Evolutionary conservation across 805 yeast genomes (phyloP), one percentile per base, ranked within the genome.

Genomic region (Helenozyma rhizophorensis): DNA sequence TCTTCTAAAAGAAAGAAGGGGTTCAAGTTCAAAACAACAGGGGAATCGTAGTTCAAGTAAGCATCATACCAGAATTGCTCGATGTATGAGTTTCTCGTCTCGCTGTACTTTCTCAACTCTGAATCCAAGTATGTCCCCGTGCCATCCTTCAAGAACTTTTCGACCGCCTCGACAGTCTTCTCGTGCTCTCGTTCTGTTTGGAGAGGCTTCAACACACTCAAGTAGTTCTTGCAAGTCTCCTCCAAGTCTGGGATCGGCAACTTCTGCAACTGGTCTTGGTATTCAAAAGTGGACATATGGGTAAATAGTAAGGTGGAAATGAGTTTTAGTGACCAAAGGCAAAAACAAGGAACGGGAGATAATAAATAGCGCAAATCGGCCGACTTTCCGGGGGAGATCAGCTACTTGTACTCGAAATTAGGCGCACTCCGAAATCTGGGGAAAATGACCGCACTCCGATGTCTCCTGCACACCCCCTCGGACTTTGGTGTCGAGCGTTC

Each of bases 41-140:
- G 88, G 9, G 85, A 80, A 56, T 88, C 96, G 56, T 83, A 85
- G 56, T 80, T 80, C 45, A 88, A 68, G 56, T 88, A 88, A 1
- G 95, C 78, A 54, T 88, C 96, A 58, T 76, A 88, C 96, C 96
- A 88, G 56, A 88, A 88, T 57, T 88, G 95, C 59, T 88, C 96
- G 42, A 88, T 88, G 56, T 83, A 88, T 2, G 94, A 81, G 30
- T 83, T 78, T 41, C 86, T 65, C 11, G 79, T 62, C 31, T 73
- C 68, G 5, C 82, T 61, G 51, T 82, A 85, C 30, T 70, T 71
- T 12, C 79, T 65, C 32, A 88, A 68, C 45, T 76, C 78, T 17
- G 70, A 61, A 51, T 88, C 94, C 76, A 71, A 34, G 64, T 65
- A 33, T 76, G 76, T 14, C 70, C 87, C 55, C 2, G 58, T 47